Evolutionary conservation across 768 basidiomycete genomes (phyloP).

Genomic region (Suillus bovinus): DNA sequence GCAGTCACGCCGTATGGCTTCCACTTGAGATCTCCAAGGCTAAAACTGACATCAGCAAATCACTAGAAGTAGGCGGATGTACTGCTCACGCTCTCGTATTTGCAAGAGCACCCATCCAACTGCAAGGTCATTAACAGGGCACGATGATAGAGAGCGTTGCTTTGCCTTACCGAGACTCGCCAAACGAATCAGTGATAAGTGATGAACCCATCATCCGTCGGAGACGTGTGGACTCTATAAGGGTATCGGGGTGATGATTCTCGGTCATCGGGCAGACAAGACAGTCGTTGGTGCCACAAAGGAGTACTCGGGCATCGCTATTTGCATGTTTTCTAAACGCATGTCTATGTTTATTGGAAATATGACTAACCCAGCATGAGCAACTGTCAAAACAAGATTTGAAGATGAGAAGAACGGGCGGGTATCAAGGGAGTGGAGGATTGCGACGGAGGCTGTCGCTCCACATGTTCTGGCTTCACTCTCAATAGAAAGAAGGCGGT

Average conservation of each 20-base stretch:
- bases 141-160: constrained; percentile 1
- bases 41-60: constrained; percentile 30
- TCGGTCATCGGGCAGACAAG: constrained; percentile 87
- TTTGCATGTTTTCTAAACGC: constrained; percentile 1
- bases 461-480: constrained; percentile 75
- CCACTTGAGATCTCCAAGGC: constrained; percentile 86
- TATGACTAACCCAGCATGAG: constrained; percentile 80
- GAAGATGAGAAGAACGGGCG: constrained; percentile 83
- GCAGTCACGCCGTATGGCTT: constrained; percentile 91
- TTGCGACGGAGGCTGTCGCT: constrained; percentile 86
- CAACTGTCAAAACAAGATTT: constrained; percentile 78
- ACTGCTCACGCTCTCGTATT: constrained; percentile 81
- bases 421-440: constrained; percentile 88
- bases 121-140: constrained; percentile 26
- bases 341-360: background rate
- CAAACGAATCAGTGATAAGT: constrained; percentile 90
- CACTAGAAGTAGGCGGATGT: too few relatives aligned
- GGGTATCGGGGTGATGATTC: constrained; percentile 92
- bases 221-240: constrained; percentile 80
- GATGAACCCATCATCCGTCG: constrained; percentile 89
- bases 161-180: constrained; percentile 72
- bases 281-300: constrained; percentile 76
- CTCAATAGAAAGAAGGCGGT: constrained; percentile 70
- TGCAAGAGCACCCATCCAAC: constrained; percentile 93
- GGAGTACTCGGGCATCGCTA: constrained; percentile 87